Evolutionary conservation across 169 alveolate species (phyloP).

Genomic region (Plasmodium berghei): DNA sequence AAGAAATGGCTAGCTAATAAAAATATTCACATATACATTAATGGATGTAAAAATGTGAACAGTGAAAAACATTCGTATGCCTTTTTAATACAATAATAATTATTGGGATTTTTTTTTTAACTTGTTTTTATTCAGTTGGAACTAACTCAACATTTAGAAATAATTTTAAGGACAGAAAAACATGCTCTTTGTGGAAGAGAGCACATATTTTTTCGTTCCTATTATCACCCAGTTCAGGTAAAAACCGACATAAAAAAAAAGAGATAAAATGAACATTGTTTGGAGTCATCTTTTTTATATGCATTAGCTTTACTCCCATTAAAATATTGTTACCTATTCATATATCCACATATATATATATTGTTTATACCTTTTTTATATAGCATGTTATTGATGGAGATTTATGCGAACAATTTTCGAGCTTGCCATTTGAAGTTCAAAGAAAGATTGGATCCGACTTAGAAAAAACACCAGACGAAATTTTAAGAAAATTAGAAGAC

Average conservation of each 20-base stretch:
- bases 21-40: too few relatives aligned
- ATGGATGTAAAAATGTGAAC: too few relatives aligned
- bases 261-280: not conserved
- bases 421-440: slow-evolving; percentile 88
- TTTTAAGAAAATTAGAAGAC: slow-evolving; percentile 95
- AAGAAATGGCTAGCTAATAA: slow-evolving; percentile 1
- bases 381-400: slow-evolving; percentile 98
- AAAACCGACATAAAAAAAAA: not conserved
- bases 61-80: too few relatives aligned
- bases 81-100: too few relatives aligned
- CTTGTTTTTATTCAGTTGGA: slow-evolving; percentile 82
- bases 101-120: too few relatives aligned
- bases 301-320: not conserved
- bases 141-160: slow-evolving; percentile 97
- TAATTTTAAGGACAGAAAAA: slow-evolving; percentile 96
- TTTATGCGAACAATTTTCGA: slow-evolving; percentile 94
- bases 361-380: not conserved
- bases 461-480: slow-evolving; percentile 94
- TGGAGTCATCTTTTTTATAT: not conserved
- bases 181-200: slow-evolving; percentile 94
- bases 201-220: slow-evolving; percentile 89
- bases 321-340: too few relatives aligned
- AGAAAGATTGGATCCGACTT: slow-evolving; percentile 92
- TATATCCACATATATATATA: too few relatives aligned
- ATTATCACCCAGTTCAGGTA: slow-evolving; percentile 88